Evolutionary conservation across 495 filamentous ascomycete genomes (phyloP).

Genomic region (Annulohypoxylon bovei): DNA sequence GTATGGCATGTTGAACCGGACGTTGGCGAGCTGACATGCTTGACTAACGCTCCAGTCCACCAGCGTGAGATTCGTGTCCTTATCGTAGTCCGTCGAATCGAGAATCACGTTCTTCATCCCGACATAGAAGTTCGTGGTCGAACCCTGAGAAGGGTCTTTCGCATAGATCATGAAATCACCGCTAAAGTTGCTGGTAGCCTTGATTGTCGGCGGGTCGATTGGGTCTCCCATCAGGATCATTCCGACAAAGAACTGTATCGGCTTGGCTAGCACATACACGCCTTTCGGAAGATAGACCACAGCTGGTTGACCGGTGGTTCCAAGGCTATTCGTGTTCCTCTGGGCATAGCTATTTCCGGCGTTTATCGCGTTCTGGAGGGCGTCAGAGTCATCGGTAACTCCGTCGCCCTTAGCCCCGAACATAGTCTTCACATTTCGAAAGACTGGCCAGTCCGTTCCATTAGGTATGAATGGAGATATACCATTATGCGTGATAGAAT

Average conservation of each 20-base stretch:
- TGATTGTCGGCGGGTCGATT: background rate
- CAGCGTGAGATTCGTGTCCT: conserved; percentile 1
- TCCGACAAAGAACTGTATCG: conserved; percentile 6
- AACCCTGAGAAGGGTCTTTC: background rate
- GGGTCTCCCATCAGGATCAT: conserved; percentile 6
- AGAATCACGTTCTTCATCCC: background rate
- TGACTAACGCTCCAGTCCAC: conserved; percentile 3
- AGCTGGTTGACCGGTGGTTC: background rate
- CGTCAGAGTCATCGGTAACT: conserved; percentile 1
- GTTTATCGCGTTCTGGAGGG: background rate
- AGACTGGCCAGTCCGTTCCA: conserved; percentile 1
- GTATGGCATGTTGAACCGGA: background rate
- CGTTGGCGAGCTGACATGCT: conserved; percentile 3
- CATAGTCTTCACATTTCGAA: conserved; percentile 3
- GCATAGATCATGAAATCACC: conserved; percentile 7
- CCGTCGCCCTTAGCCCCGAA: conserved; percentile 4
- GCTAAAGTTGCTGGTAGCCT: background rate
- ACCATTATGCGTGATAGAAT: background rate
- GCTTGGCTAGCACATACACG: background rate
- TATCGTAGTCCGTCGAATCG: background rate
- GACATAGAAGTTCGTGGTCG: conserved; percentile 2
- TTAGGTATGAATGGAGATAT: conserved; percentile 3
- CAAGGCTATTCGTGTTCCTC: conserved; percentile 1
- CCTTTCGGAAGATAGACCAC: conserved; percentile 4
- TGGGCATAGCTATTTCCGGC: background rate